A percentile compares a stretch with the other conserved stretches of the same genome.
Evolutionary conservation across 768 basidiomycete genomes (phyloP).

Genomic region (Psilocybe cubensis): DNA sequence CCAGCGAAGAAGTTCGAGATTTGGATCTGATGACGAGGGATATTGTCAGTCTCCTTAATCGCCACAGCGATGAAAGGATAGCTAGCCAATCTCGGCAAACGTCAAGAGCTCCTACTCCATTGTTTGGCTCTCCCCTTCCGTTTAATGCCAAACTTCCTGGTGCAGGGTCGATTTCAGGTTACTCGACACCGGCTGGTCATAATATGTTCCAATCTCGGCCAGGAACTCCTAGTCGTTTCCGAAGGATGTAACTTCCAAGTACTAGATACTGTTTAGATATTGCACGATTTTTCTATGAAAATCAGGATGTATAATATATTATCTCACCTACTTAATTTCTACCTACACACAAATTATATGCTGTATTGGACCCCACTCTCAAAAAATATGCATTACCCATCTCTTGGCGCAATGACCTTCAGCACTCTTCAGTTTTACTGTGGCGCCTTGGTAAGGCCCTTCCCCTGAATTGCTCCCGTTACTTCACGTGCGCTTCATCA

Average conservation of each 20-base stretch:
- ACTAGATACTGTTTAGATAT: neutral
- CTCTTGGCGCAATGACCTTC: too few species aligned
- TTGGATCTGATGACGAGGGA: slow-evolving; percentile 75
- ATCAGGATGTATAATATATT: slow-evolving; percentile 14
- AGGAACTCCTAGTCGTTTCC: slow-evolving; percentile 61
- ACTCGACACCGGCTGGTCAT: slow-evolving; percentile 51
- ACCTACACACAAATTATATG: slow-evolving; percentile 6
- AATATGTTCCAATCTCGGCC: slow-evolving; percentile 55
- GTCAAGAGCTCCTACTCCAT: slow-evolving; percentile 70
- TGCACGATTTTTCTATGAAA: neutral
- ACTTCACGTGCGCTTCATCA: slow-evolving; percentile 4
- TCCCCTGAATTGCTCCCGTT: neutral
- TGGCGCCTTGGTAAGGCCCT: too few species aligned
- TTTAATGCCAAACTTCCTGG: slow-evolving; percentile 37
- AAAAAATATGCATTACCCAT: neutral
- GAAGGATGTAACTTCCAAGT: slow-evolving; percentile 3
- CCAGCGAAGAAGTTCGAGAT: slow-evolving; percentile 71
- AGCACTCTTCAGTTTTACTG: too few species aligned
- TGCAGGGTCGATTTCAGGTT: slow-evolving; percentile 48
- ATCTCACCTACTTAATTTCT: slow-evolving; percentile 7
- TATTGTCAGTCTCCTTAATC: slow-evolving; percentile 73
- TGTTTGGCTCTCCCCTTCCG: slow-evolving; percentile 53
- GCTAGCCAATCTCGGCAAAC: slow-evolving; percentile 58
- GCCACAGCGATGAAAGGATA: slow-evolving; percentile 68
- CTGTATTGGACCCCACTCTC: neutral